phyloP scores from a whole-genome alignment of 306 rosid species.

The Cucurbita argyrosperma region DNA sequence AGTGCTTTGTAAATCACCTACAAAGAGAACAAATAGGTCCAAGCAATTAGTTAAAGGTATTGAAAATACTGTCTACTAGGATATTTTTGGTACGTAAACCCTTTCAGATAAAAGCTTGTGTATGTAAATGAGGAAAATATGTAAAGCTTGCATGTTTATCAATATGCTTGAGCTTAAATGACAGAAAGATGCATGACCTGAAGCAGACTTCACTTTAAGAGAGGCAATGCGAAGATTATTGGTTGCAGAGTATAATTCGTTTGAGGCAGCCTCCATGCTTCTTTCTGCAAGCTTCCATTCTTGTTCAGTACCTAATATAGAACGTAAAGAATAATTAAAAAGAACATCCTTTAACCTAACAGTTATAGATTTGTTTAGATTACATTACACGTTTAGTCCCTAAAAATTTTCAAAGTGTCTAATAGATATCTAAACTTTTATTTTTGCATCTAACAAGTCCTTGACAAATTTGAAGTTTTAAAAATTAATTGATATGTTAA shows the following conservation, averaged over 20 bases:
- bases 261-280: conserved; percentile 82
- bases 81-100: neutral
- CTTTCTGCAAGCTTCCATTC: conserved; percentile 90
- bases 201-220: conserved; percentile 75
- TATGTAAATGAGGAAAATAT: conserved; percentile 1
- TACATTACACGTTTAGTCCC: too few relatives aligned
- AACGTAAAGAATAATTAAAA: conserved; percentile 5
- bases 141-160: neutral
- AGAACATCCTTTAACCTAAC: neutral
- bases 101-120: neutral
- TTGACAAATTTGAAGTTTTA: too few relatives aligned
- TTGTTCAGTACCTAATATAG: conserved; percentile 67
- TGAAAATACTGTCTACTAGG: neutral
- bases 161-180: neutral
- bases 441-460: too few relatives aligned
- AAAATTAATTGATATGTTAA: too few relatives aligned
- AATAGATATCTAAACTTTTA: too few relatives aligned
- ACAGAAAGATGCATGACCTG: conserved; percentile 34
- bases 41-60: conserved; percentile 9
- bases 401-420: too few relatives aligned
- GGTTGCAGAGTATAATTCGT: conserved; percentile 51
- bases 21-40: conserved; percentile 1
- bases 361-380: neutral
- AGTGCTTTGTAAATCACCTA: conserved; percentile 72
- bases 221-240: conserved; percentile 64